A percentile compares a stretch with the other conserved stretches of the same genome.
phyloP scores from a whole-genome alignment of 2,329 filamentous ascomycete species.

The Davidsoniella australis region DNA sequence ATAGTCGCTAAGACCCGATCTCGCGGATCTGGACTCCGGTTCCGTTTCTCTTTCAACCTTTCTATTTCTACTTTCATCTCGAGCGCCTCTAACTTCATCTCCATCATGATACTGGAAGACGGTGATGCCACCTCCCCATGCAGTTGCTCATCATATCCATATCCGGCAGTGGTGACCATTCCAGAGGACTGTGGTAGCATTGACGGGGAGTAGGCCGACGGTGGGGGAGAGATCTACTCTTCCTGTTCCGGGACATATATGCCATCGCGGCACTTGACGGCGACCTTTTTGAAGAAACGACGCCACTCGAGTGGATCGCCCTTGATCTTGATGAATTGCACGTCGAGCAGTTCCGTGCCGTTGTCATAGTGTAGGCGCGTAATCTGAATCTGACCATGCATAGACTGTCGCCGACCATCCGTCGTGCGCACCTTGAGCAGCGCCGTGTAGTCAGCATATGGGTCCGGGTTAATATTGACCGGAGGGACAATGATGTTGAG shows the following conservation, averaged over 20 bases:
- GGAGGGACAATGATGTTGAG: constrained; percentile 62
- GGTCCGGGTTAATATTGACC: constrained; percentile 22
- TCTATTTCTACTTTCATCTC: neutral
- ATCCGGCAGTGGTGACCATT: too few relatives aligned
- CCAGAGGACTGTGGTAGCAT: too few relatives aligned
- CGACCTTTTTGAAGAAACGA: constrained; percentile 91
- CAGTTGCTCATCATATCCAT: neutral
- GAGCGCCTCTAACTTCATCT: constrained; percentile 1
- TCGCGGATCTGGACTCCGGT: too few relatives aligned
- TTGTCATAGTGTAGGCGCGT: constrained; percentile 44
- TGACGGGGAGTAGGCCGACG: neutral
- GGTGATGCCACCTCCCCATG: too few relatives aligned
- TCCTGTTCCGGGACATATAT: constrained; percentile 39
- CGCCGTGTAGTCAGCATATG: constrained; percentile 22
- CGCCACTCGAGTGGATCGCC: constrained; percentile 95
- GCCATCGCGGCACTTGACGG: constrained; percentile 69
- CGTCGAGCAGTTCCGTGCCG: constrained; percentile 52
- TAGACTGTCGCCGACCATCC: constrained; percentile 52
- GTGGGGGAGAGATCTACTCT: constrained; percentile 6
- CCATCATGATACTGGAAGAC: neutral
- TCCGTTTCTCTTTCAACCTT: neutral
- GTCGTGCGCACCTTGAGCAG: constrained; percentile 58
- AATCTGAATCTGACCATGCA: constrained; percentile 61
- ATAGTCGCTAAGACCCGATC: too few relatives aligned
- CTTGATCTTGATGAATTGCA: constrained; percentile 85